Evolutionary conservation across 139 green algal species (phyloP).

Genomic region (Edaphochlamys debaryana): DNA sequence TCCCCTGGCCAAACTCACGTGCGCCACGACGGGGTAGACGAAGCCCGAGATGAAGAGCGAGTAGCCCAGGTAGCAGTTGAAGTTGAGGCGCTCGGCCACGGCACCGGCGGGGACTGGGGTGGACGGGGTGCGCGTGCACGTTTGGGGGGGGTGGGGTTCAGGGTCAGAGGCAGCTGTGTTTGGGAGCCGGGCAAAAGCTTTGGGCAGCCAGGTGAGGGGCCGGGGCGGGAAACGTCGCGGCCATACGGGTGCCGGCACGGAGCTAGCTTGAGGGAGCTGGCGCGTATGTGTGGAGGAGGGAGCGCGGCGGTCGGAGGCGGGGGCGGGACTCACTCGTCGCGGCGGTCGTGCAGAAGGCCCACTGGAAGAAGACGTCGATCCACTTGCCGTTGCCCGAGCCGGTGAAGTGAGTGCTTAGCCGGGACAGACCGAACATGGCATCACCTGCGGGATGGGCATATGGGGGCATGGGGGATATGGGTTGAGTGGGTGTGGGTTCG

Average conservation of each 20-base stretch:
- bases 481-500: neutral
- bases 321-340: slow-evolving; percentile 61
- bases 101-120: slow-evolving; percentile 41
- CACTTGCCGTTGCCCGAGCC: slow-evolving; percentile 10
- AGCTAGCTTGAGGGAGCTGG: too few species aligned
- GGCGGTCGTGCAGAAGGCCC: slow-evolving; percentile 67
- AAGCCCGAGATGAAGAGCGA: slow-evolving; percentile 74
- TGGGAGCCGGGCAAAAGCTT: too few species aligned
- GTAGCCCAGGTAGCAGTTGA: slow-evolving; percentile 73
- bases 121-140: neutral
- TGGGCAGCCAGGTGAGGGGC: too few species aligned
- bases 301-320: too few species aligned
- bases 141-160: neutral
- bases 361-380: slow-evolving; percentile 62
- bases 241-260: too few species aligned
- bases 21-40: slow-evolving; percentile 72
- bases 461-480: neutral
- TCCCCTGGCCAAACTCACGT: too few species aligned
- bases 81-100: slow-evolving; percentile 67
- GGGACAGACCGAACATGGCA: slow-evolving; percentile 42
- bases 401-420: slow-evolving; percentile 15
- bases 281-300: too few species aligned
- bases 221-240: too few species aligned
- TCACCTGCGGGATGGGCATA: neutral
- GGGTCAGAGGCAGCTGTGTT: neutral